A percentile compares a stretch with the other conserved stretches of the same genome.
Conservation (phyloP, 2,329 filamentous ascomycete species). For the Monosporascus ibericus region DNA sequence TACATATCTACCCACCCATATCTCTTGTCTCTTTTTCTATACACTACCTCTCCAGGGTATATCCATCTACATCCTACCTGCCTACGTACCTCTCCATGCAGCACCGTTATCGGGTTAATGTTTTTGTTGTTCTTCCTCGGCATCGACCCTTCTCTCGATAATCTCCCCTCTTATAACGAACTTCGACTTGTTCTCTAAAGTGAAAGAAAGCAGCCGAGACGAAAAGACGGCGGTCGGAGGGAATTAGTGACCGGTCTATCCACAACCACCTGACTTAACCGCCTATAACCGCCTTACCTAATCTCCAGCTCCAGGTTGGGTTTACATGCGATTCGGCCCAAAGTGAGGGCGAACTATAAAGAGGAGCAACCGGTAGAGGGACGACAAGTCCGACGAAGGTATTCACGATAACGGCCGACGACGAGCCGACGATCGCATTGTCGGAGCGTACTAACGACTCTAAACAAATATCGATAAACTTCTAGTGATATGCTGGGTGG, state of each 20-base stretch:
- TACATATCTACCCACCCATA: neutral
- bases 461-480: neutral
- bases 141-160: neutral
- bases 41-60: too few species aligned
- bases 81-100: too few species aligned
- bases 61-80: too few species aligned
- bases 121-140: neutral
- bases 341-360: too few species aligned
- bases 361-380: too few species aligned
- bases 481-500: slow-evolving; percentile 30
- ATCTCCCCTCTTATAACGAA: neutral
- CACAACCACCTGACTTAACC: neutral
- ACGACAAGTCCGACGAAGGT: too few species aligned
- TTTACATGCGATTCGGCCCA: too few species aligned
- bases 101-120: neutral
- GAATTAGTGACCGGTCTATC: neutral
- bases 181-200: neutral
- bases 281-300: neutral
- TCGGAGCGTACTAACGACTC: neutral
- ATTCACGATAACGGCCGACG: neutral
- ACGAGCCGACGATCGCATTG: slow-evolving; percentile 10
- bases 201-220: neutral
- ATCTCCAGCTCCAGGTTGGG: too few species aligned
- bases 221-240: neutral
- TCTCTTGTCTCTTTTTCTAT: neutral